A percentile compares a stretch with the other conserved stretches of the same genome.
phyloP scores from a whole-genome alignment of 768 basidiomycete genomes.

The Lanmaoa pseudosensibilis region DNA sequence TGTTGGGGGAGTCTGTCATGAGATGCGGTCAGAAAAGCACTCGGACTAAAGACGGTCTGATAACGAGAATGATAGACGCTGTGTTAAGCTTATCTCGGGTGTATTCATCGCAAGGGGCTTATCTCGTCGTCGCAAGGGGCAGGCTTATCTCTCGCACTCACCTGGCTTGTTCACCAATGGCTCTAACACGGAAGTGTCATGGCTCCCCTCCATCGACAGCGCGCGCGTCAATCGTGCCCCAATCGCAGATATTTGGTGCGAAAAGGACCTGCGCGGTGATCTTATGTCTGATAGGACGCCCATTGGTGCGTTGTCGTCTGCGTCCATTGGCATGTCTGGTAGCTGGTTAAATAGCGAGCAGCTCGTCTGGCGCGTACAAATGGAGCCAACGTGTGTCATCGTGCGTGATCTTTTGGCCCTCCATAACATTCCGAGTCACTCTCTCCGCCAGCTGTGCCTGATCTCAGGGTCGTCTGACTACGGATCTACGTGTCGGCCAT shows the following conservation, averaged over 20 bases:
- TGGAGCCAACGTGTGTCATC: constrained; percentile 16
- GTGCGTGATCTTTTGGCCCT: constrained; percentile 1
- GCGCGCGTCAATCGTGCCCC: constrained; percentile 17
- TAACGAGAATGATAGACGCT: neutral
- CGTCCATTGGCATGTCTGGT: neutral
- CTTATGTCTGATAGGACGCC: neutral
- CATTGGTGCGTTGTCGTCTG: constrained; percentile 9
- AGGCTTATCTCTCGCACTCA: constrained; percentile 19
- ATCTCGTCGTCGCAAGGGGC: constrained; percentile 1
- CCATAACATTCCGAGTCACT: constrained; percentile 1
- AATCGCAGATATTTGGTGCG: constrained; percentile 21
- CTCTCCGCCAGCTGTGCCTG: constrained; percentile 8
- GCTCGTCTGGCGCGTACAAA: neutral
- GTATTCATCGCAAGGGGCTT: constrained; percentile 20
- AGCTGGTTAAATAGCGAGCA: constrained; percentile 11
- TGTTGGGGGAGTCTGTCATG: constrained; percentile 28
- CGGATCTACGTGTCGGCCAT: neutral
- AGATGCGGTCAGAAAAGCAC: constrained; percentile 1
- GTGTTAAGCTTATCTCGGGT: constrained; percentile 18
- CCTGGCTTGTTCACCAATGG: constrained; percentile 18
- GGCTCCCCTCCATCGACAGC: constrained; percentile 12
- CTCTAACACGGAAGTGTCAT: constrained; percentile 1
- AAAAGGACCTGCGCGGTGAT: constrained; percentile 9
- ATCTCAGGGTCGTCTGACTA: neutral
- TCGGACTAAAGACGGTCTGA: neutral